Conservation (phyloP, 2,329 filamentous ascomycete species). For the Alternaria infectoria region DNA sequence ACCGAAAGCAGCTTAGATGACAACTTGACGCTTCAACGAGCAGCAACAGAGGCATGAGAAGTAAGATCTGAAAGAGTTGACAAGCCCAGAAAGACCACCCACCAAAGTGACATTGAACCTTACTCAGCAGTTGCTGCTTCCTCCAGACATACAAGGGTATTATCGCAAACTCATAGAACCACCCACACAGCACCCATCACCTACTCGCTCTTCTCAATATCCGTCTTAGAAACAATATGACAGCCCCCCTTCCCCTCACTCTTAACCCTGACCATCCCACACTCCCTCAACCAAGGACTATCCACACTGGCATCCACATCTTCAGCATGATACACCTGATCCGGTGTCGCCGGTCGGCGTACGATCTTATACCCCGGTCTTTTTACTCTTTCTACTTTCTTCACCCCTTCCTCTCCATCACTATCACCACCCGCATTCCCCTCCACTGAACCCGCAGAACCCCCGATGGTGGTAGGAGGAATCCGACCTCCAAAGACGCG, state of each 20-base stretch:
- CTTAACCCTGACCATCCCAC: conserved; percentile 22
- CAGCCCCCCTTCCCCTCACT: conserved; percentile 13
- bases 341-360: not conserved
- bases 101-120: not conserved
- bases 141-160: not conserved
- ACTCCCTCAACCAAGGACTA: conserved; percentile 19
- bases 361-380: conserved; percentile 1
- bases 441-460: not conserved
- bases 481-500: not conserved
- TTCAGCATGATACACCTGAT: not conserved
- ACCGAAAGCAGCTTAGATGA: not conserved
- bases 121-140: not conserved
- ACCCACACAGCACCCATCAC: not conserved
- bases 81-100: not conserved
- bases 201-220: conserved; percentile 5
- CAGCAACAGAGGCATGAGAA: not conserved
- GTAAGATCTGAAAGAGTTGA: not conserved
- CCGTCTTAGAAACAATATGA: conserved; percentile 16
- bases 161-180: not conserved
- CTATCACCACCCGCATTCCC: not conserved
- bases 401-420: not conserved
- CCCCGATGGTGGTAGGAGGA: not conserved
- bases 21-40: not conserved
- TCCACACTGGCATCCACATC: conserved; percentile 7
- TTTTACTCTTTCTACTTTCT: not conserved